Conservation (phyloP, 768 basidiomycete species). For the Mycena albidolilacea region DNA sequence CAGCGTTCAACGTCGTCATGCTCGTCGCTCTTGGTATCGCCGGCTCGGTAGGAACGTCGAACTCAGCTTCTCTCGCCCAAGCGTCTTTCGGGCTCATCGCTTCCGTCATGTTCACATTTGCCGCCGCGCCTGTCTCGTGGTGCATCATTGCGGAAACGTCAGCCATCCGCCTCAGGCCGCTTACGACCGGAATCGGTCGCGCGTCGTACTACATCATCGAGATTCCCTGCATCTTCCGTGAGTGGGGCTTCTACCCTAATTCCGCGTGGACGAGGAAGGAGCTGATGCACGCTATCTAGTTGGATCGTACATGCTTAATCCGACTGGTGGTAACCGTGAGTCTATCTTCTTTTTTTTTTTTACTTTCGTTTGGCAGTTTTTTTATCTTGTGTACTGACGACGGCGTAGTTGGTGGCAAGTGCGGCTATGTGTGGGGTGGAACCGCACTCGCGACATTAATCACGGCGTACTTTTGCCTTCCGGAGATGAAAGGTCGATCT, state of each 20-base stretch:
- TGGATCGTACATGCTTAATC: conserved; percentile 38
- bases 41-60: conserved; percentile 30
- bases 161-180: conserved; percentile 34
- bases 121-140: conserved; percentile 38
- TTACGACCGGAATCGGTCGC: conserved; percentile 39
- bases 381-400: conserved; percentile 9
- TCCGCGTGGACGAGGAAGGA: not conserved
- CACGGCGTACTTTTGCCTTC: conserved; percentile 34
- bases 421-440: conserved; percentile 40
- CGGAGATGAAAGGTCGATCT: conserved; percentile 40
- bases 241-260: not conserved
- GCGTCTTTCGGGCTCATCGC: conserved; percentile 38
- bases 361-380: not conserved
- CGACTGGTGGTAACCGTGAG: conserved; percentile 39
- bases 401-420: conserved; percentile 33
- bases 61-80: conserved; percentile 15
- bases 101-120: conserved; percentile 38
- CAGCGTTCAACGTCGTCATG: conserved; percentile 37
- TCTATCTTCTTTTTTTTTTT: not conserved
- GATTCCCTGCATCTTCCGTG: conserved; percentile 41
- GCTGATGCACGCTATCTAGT: conserved; percentile 19
- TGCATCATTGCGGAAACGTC: conserved; percentile 36
- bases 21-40: conserved; percentile 38
- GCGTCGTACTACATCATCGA: conserved; percentile 40
- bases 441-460: conserved; percentile 22